These are phyloP conservation scores for fission yeast (Schizosaccharomyces pombe) DNA, from an alignment of 805 yeast genomes.

Conservation along the genomic window ASM294v3 CU329670.1:3073501-3074000, in stretches of 20 bases:
- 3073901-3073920: slow-evolving; percentile 54
- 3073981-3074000: slow-evolving; percentile 8
- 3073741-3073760: slow-evolving; percentile 38
- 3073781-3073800: slow-evolving; percentile 52
- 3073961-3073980: slow-evolving; percentile 19
- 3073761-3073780: slow-evolving; percentile 56
- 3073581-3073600: slow-evolving; percentile 35
- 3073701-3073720: slow-evolving; percentile 30
- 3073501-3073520: too few relatives aligned
- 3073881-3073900: slow-evolving; percentile 25
- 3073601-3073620: slow-evolving; percentile 65
- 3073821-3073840: slow-evolving; percentile 40
- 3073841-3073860: slow-evolving; percentile 33
- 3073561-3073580: slow-evolving; percentile 3
- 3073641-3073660: slow-evolving; percentile 13
- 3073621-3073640: slow-evolving; percentile 35
- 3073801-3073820: slow-evolving; percentile 26
- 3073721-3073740: slow-evolving; percentile 28
- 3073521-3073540: neutral
- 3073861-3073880: slow-evolving; percentile 23
- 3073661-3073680: slow-evolving; percentile 30
- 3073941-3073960: slow-evolving; percentile 21
- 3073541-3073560: slow-evolving; percentile 1
- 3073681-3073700: slow-evolving; percentile 21
- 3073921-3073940: slow-evolving; percentile 31